Percentiles rank a stretch among this genome's conserved stretches.
Evolutionary conservation across 345 rosid genomes (phyloP).

Genomic region (Brassica rapa): DNA sequence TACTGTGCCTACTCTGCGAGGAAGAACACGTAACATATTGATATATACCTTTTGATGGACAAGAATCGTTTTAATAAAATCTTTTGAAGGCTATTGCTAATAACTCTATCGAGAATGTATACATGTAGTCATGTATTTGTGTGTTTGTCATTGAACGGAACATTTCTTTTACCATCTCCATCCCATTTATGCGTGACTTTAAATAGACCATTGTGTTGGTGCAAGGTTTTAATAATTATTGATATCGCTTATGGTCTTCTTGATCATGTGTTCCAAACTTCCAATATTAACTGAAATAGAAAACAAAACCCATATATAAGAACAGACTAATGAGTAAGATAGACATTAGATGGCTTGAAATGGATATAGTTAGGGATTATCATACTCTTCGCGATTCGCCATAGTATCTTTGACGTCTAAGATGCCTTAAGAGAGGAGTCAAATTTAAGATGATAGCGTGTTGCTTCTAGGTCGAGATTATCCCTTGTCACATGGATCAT

Average conservation of each 20-base stretch:
- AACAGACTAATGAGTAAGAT: neutral
- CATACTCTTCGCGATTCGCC: neutral
- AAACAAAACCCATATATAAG: neutral
- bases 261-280: slow-evolving; percentile 23
- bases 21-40: slow-evolving; percentile 23
- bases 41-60: neutral
- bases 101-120: neutral
- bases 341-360: neutral
- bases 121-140: neutral
- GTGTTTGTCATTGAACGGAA: neutral
- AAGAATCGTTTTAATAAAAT: neutral
- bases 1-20: slow-evolving; percentile 41
- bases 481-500: neutral
- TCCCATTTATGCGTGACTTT: neutral
- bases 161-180: slow-evolving; percentile 29
- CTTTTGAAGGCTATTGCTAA: neutral
- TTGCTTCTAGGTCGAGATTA: neutral
- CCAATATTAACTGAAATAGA: slow-evolving; percentile 42
- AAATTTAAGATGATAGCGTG: slow-evolving; percentile 24
- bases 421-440: slow-evolving; percentile 31
- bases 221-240: neutral
- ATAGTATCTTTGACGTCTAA: slow-evolving; percentile 40
- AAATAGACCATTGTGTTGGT: neutral
- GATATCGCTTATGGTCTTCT: slow-evolving; percentile 28
- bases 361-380: neutral